Base-by-base conservation (phyloP, 2,329 filamentous ascomycete species). In the Aspergillus tanneri region DNA sequence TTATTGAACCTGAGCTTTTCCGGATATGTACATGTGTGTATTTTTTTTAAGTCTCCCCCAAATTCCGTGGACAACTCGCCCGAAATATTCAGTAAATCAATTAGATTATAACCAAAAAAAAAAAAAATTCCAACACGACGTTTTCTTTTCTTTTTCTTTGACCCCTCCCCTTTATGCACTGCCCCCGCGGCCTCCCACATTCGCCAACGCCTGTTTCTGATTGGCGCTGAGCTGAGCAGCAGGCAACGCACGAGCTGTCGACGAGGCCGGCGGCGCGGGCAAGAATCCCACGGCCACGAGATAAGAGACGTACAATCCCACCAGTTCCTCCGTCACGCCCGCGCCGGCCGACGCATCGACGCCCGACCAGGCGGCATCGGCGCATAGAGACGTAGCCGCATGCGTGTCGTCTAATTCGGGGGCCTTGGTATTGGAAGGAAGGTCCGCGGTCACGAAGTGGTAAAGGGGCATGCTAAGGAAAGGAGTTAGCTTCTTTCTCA, bases 351-450 rank as follows among this genome's bases (percentile, higher is more conserved):
- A 81, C 56, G 77, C 78, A 54, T 85, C 81, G 25, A 80, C 65
- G 1, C 77, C 78, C 0, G 82, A 77, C 79, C 80, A 79, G 37
- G 59, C 73, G 0, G 76, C 76, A 60, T 91, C 86, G 3, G 77
- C 76, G 63, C 80, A 80, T 19, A 95, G 75, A 0, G 85, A 80
- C 2, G 74, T 72, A 1, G 80, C 76, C 0, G 88, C 82, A 61
- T 93, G 90, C 27, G 59, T 67, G 64, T 92, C 88, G 59, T 89
- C 85, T 10, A 93, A 78, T 64, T 88, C 86, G 0, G 86, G 86
- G 0, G 88, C 86, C 35, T 80, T 82, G 24, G 84, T 88, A 59
- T 82, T 82, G 32, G 77, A 77, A 0, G 86, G 86, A n/a, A 90
- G 74, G 66, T 89, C 82, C 19, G 79, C 79, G 18, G 82, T 83